Conservation (phyloP, 345 rosid species). For the Pseudoturritis turrita region DNA sequence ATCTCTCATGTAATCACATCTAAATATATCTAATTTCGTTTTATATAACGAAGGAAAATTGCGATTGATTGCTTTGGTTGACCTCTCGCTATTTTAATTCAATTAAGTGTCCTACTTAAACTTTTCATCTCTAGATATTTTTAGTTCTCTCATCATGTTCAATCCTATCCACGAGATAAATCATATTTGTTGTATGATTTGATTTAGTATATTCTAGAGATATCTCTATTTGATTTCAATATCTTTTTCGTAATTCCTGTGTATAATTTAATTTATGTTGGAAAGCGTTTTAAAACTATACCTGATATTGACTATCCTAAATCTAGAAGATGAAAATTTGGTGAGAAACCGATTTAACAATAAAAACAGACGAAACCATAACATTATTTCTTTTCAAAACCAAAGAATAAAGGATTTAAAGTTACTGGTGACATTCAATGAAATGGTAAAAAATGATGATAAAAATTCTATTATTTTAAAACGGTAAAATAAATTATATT, state of each 20-base stretch:
- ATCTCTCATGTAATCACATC: not conserved
- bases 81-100: constrained; percentile 1
- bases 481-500: no score
- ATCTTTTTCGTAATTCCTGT: not conserved
- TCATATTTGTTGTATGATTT: constrained; percentile 15
- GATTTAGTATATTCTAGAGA: not conserved
- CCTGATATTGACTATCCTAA: no score
- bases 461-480: no score
- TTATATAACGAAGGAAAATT: not conserved
- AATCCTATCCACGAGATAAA: constrained; percentile 20
- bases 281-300: not conserved
- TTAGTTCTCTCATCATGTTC: constrained; percentile 21
- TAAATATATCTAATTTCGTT: not conserved
- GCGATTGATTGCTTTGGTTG: constrained; percentile 18
- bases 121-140: constrained; percentile 8
- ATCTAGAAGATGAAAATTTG: no score
- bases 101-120: constrained; percentile 3
- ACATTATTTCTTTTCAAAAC: no score
- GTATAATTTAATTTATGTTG: not conserved
- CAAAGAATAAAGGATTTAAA: no score
- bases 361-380: no score
- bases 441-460: no score
- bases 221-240: not conserved
- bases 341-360: no score
- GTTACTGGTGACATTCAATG: no score